These are phyloP conservation scores for Echinosophora koreensis DNA, from an alignment of 306 rosid species.

Conservation along the genomic window DNA sequence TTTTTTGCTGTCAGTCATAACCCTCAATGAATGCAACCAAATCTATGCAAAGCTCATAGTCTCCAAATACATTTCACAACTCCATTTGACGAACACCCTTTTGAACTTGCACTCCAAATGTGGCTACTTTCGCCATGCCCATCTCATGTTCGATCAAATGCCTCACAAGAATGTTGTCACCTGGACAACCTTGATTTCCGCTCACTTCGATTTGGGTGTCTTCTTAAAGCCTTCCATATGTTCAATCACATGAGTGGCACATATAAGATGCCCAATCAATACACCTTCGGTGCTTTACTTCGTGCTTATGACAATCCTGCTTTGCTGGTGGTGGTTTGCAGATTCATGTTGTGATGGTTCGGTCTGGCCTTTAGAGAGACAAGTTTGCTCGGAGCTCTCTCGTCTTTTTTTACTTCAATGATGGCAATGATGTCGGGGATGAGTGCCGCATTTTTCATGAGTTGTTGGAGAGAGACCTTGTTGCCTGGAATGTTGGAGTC, in stretches of 20 bases:
- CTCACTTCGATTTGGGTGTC: conserved; percentile 53
- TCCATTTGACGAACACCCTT: conserved; percentile 58
- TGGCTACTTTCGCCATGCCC: conserved; percentile 51
- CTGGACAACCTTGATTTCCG: conserved; percentile 63
- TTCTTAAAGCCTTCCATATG: conserved; percentile 49
- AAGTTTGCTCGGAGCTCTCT: conserved; percentile 62
- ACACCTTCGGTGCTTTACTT: conserved; percentile 54
- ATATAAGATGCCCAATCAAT: conserved; percentile 60
- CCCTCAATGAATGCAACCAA: conserved; percentile 54
- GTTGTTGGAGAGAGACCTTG: conserved; percentile 55
- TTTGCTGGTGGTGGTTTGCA: conserved; percentile 55
- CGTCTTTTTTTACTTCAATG: conserved; percentile 55
- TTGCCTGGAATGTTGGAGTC: conserved; percentile 70
- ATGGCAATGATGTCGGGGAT: conserved; percentile 36
- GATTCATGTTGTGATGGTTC: conserved; percentile 57
- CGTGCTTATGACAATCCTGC: conserved; percentile 53
- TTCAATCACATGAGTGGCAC: conserved; percentile 53
- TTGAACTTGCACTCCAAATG: conserved; percentile 46
- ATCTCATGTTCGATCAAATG: conserved; percentile 57
- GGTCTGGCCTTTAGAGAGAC: conserved; percentile 53
- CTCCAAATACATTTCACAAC: conserved; percentile 52
- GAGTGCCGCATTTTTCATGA: conserved; percentile 51
- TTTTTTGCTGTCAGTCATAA: conserved; percentile 48
- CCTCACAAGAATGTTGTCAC: conserved; percentile 60
- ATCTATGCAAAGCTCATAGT: conserved; percentile 57